phyloP scores from a whole-genome alignment of 2,329 filamentous ascomycete genomes.

The Septoria linicola region DNA sequence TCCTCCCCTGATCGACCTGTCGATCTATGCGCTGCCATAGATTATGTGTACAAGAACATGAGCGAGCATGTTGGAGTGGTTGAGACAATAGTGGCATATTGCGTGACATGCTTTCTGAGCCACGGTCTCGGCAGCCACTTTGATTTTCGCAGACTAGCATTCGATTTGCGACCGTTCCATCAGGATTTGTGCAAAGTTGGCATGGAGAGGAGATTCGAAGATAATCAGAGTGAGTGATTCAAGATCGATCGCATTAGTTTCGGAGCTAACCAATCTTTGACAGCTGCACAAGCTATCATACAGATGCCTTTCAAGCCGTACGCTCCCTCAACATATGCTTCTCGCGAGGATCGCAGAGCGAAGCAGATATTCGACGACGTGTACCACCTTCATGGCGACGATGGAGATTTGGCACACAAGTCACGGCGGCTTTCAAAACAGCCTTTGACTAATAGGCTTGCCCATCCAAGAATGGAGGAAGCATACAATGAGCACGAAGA shows the following conservation, averaged over 20 bases:
- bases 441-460: not conserved
- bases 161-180: conserved; percentile 42
- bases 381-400: conserved; percentile 22
- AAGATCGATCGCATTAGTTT: not conserved
- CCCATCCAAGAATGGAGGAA: too few species aligned
- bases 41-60: conserved; percentile 35
- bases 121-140: conserved; percentile 40
- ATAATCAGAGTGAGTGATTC: conserved; percentile 43
- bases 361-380: conserved; percentile 18
- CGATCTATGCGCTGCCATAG: conserved; percentile 43
- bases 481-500: too few species aligned
- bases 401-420: not conserved
- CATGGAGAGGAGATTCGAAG: conserved; percentile 40
- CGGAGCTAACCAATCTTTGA: conserved; percentile 4
- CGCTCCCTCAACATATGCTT: conserved; percentile 28
- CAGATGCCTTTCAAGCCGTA: conserved; percentile 33
- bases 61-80: conserved; percentile 35
- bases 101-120: conserved; percentile 45
- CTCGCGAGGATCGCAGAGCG: conserved; percentile 22
- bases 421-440: not conserved
- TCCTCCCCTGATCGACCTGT: conserved; percentile 40
- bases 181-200: conserved; percentile 43
- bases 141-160: conserved; percentile 41
- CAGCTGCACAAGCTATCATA: conserved; percentile 35
- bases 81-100: conserved; percentile 46